Conservation (phyloP, 805 yeast genomes). For the Komagataella phaffii region DNA sequence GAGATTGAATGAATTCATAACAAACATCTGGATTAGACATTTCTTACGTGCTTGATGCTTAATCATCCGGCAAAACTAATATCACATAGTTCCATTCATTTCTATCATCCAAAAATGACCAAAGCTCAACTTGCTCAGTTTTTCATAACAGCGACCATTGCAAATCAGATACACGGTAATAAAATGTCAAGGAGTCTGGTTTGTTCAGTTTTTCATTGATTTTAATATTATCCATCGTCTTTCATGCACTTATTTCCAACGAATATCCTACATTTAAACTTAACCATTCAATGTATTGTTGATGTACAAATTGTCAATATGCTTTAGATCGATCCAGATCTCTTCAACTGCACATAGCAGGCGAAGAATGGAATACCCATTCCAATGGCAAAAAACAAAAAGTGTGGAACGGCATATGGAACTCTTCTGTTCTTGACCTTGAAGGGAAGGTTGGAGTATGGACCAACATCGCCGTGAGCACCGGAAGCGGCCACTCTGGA, state of each 20-base stretch:
- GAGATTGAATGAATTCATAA: too few relatives aligned
- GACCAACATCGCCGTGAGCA: conserved; percentile 63
- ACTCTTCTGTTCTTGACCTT: conserved; percentile 86
- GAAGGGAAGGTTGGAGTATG: conserved; percentile 89
- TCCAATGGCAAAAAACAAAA: conserved; percentile 59
- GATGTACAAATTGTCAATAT: background rate
- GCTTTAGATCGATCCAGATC: conserved; percentile 48
- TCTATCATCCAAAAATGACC: background rate
- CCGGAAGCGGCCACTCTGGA: conserved; percentile 23
- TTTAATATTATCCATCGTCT: background rate
- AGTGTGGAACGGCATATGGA: conserved; percentile 75
- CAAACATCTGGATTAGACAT: background rate
- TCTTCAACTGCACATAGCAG: conserved; percentile 71
- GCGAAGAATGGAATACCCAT: conserved; percentile 70
- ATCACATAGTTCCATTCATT: background rate
- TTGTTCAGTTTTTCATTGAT: background rate
- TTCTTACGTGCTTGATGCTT: background rate
- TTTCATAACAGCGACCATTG: too few relatives aligned
- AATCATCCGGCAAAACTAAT: too few relatives aligned
- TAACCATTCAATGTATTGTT: background rate
- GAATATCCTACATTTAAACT: background rate
- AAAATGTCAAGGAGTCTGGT: background rate
- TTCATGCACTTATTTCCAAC: background rate
- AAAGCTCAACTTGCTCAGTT: too few relatives aligned
- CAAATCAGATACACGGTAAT: too few relatives aligned